Conservation (phyloP, 1,284 basidiomycete species). For the Ceratobasidium sp. region DNA sequence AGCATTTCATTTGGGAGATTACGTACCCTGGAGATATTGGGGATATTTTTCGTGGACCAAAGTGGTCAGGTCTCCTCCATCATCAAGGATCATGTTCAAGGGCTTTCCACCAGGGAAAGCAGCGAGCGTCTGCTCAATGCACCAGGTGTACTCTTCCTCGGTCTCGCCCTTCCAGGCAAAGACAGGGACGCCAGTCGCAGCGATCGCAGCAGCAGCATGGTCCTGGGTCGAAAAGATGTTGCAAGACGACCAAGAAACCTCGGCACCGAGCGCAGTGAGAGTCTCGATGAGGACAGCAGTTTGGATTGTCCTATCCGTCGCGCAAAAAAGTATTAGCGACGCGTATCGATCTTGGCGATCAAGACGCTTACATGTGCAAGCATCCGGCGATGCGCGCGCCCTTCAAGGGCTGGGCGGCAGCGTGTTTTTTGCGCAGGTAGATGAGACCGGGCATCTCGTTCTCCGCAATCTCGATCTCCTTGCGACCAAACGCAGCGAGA, state of each 20-base stretch:
- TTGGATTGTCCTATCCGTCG: constrained; percentile 97
- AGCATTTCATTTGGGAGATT: constrained; percentile 26
- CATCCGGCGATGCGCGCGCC: constrained; percentile 98
- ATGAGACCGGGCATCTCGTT: constrained; percentile 96
- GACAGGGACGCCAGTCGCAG: constrained; percentile 97
- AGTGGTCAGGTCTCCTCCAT: constrained; percentile 96
- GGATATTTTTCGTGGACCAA: constrained; percentile 98
- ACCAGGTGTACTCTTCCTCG: constrained; percentile 99
- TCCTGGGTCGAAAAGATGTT: constrained; percentile 99
- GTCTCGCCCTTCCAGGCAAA: constrained; percentile 99
- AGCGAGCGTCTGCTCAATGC: constrained; percentile 94
- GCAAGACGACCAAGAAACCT: constrained; percentile 99
- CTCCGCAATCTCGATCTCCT: constrained; percentile 99
- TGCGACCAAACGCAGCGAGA: constrained; percentile 96
- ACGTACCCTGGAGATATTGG: constrained; percentile 80
- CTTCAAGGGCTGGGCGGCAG: constrained; percentile 85
- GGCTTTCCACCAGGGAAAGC: constrained; percentile 84
- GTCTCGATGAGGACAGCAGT: constrained; percentile 98
- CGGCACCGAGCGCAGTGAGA: constrained; percentile 92
- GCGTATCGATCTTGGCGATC: constrained; percentile 2
- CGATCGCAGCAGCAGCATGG: constrained; percentile 99
- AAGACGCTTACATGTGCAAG: constrained; percentile 84
- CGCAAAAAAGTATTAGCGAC: constrained; percentile 29
- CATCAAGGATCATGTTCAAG: constrained; percentile 99
- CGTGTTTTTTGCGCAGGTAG: constrained; percentile 90